Evolutionary conservation across 2,329 filamentous ascomycete genomes (phyloP), one percentile per base, ranked within the genome.

Genomic region (Cadophora luteo-olivacea): DNA sequence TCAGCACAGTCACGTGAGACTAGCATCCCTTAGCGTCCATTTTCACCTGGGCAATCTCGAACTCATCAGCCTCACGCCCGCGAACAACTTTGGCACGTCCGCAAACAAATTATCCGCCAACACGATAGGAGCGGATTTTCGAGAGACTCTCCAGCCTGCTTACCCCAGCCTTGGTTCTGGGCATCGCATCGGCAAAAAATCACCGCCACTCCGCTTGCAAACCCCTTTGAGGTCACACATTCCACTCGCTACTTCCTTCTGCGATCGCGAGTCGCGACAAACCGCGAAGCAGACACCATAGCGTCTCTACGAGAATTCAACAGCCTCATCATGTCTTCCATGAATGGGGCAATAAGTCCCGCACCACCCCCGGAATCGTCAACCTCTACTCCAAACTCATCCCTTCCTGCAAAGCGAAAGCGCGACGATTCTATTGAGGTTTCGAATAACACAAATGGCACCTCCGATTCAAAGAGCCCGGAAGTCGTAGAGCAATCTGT

Each of bases 381-480:
- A 48, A 67, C 71, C 62, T 48, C 36, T 49, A 65, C 73, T 48
- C 71, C 75, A 29, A 74, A 78, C 62, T 75, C 77, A 64, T 65
- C 63, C 25, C 74, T 81, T 41, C 78, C 82, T 32, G 80, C 80
- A 68, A 89, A 89, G 81, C 82, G 87, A 78, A 89, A 89, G 81
- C 87, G 87, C 82, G 85, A 87, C 74, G 78, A 80, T 61, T 80
- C 77, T 68, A 81, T 83, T 72, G 82, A 82, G 58, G 75, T 68
- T 64, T 70, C 74, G 24, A 64, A 74, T 67, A 73, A 74, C 33
- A 57, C 65, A 55, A 77, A 78, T 71, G 71, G 75, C 67, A 64
- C 68, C 63, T 25, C 45, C 25, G 69, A 74, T 64, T 73, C 72
- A 60, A 73, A 73, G 61, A 68, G 61, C 51, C 49, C 64, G 51